phyloP scores from a whole-genome alignment of 1,139 yeast species.

The Geotrichum carabidarum region DNA sequence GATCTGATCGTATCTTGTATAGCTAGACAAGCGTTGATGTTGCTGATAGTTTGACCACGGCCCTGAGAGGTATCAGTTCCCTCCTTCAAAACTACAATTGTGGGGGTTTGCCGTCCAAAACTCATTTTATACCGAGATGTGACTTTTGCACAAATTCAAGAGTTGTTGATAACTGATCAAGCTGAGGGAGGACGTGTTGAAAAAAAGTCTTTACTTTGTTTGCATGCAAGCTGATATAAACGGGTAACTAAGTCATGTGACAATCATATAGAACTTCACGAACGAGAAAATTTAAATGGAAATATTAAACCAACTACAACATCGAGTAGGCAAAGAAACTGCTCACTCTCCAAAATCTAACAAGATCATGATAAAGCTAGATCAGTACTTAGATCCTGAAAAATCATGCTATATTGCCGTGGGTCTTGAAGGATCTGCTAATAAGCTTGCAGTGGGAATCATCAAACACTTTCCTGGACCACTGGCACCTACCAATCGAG shows the following conservation, averaged over 20 bases:
- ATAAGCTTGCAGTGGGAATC: conserved; percentile 89
- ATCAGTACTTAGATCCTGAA: conserved; percentile 24
- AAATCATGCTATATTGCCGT: conserved; percentile 49
- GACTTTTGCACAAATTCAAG: not conserved
- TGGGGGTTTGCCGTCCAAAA: conserved; percentile 89
- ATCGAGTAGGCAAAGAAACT: not conserved
- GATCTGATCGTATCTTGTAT: conserved; percentile 93
- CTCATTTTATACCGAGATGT: conserved; percentile 49
- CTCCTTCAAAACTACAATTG: conserved; percentile 93
- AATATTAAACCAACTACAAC: not conserved
- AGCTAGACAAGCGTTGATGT: conserved; percentile 94
- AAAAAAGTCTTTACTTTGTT: not conserved
- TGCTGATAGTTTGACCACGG: conserved; percentile 86
- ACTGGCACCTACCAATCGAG: conserved; percentile 46
- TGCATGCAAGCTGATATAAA: not conserved
- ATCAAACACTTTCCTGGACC: conserved; percentile 60
- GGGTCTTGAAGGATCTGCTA: conserved; percentile 96
- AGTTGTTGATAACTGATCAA: conserved; percentile 1
- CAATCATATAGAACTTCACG: not conserved
- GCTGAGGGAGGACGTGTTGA: conserved; percentile 5
- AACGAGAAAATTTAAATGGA: not conserved
- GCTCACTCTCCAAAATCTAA: too few relatives aligned
- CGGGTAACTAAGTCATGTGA: conserved; percentile 9
- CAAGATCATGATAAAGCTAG: conserved; percentile 21
- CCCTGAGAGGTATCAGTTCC: conserved; percentile 98